Evolutionary conservation across 768 basidiomycete species (phyloP), one percentile per base, ranked within the genome.

Genomic region (Russula olivacea): DNA sequence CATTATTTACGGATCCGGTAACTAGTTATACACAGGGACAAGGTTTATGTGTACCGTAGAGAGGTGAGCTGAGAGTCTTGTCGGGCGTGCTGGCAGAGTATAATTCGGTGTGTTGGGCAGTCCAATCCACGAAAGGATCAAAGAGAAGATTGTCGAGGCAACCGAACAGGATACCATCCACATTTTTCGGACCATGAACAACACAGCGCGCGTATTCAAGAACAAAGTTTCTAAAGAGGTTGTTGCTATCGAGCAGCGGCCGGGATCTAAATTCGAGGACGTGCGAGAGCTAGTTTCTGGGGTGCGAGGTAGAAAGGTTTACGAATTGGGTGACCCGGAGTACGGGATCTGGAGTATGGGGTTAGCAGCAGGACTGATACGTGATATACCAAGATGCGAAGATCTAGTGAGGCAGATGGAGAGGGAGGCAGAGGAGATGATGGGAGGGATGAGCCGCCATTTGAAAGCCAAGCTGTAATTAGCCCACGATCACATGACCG

Each of bases 11-110:
- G 19, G 17, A 34, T 17, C 40, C 25, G 30, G 30, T 23, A 45
- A 34, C 50, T 53, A 34, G 25, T 34, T 45, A 19, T 57, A 30
- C 21, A 21, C 58, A 77, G 74, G 89, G 14, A 94, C 93, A 10
- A 83, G 93, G 6, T 95, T 97, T 77, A 88, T 96, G 91, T 90
- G 89, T 72, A 95, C 93, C 1, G 83, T 86, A 12, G 93, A 97
- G 73, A 84, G 86, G 83, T 86, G 70, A 53, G 73, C 69, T 12
- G 34, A 62, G 4, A 11, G 17, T 48, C 21, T 10, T 28, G 17
- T 48, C 14, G 38, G 21, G 30, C 15, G 47, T 23, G 17, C 10
- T 28, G 19, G 17, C 34, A 30, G 53, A 25, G 40, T 62, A 14
- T 40, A 41, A 50, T n/a, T 25, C 14, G 30, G 8, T 28, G 25